Percentiles rank a stretch among this genome's conserved stretches.
Conservation (phyloP, 1,284 basidiomycete species). For the Fomitopsis betulina region DNA sequence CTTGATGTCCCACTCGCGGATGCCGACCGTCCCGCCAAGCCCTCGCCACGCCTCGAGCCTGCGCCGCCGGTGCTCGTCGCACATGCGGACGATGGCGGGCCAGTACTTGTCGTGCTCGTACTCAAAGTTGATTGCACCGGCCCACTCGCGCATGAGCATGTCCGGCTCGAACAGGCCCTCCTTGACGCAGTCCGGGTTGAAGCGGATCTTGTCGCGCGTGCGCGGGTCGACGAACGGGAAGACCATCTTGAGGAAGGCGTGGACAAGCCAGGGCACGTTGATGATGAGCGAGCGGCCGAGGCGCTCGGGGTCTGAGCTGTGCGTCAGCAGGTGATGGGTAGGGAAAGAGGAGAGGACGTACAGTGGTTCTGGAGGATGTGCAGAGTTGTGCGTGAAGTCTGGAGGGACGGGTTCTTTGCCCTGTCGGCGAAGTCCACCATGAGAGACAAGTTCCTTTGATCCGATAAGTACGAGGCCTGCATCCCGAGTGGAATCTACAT, state of each 20-base stretch:
- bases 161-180: conserved; percentile 57
- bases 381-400: conserved; percentile 60
- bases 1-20: conserved; percentile 73
- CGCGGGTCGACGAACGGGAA: conserved; percentile 77
- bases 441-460: conserved; percentile 57
- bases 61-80: conserved; percentile 42
- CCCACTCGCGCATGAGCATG: conserved; percentile 60
- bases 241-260: conserved; percentile 81
- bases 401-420: conserved; percentile 70
- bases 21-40: conserved; percentile 60
- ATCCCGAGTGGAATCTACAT: conserved; percentile 22
- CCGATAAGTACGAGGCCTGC: conserved; percentile 8
- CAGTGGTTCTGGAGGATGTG: conserved; percentile 80
- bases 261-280: conserved; percentile 80
- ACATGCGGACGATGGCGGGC: conserved; percentile 55
- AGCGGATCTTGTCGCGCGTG: conserved; percentile 53
- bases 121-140: conserved; percentile 54
- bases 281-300: conserved; percentile 82
- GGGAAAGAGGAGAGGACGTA: conserved; percentile 34
- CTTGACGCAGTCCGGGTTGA: conserved; percentile 60
- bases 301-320: conserved; percentile 90
- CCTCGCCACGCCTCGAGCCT: conserved; percentile 60
- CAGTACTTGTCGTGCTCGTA: conserved; percentile 76
- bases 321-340: conserved; percentile 27
- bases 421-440: conserved; percentile 82